phyloP scores from a whole-genome alignment of 78 protist genomes.

The Kipferlia bialata region DNA sequence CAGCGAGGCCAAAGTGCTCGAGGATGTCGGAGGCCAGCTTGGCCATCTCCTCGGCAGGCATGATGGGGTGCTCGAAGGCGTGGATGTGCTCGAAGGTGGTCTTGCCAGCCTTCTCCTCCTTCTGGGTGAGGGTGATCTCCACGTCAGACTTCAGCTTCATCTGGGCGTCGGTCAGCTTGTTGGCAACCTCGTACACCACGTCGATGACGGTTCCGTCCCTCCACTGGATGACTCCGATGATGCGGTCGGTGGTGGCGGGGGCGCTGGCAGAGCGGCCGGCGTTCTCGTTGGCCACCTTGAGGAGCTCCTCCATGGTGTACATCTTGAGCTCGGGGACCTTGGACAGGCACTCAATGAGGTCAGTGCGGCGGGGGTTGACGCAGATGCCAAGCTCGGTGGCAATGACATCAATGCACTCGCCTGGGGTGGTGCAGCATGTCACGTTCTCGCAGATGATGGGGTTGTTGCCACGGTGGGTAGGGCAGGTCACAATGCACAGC shows the following conservation, averaged over 20 bases:
- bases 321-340: conserved; percentile 1
- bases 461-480: conserved; percentile 5
- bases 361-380: conserved; percentile 19
- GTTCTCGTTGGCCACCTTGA: not conserved
- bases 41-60: conserved; percentile 3
- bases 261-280: conserved; percentile 9
- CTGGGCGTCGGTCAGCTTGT: not conserved
- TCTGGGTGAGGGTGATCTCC: too few species aligned
- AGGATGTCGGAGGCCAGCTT: conserved; percentile 1
- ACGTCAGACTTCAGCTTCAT: conserved; percentile 1
- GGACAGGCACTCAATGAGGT: conserved; percentile 4
- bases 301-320: conserved; percentile 5
- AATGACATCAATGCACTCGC: conserved; percentile 22
- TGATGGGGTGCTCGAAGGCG: not conserved
- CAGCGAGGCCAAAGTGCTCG: not conserved
- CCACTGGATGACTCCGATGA: conserved; percentile 21
- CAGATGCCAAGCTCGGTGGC: conserved; percentile 18
- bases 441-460: conserved; percentile 3
- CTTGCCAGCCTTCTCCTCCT: not conserved
- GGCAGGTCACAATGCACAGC: conserved; percentile 12
- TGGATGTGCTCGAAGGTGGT: not conserved
- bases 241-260: conserved; percentile 4
- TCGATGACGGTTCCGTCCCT: conserved; percentile 22
- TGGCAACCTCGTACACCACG: conserved; percentile 15
- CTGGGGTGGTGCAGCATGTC: conserved; percentile 20